Conservation (phyloP, 345 rosid genomes). For the Lagerstroemia speciosa region DNA sequence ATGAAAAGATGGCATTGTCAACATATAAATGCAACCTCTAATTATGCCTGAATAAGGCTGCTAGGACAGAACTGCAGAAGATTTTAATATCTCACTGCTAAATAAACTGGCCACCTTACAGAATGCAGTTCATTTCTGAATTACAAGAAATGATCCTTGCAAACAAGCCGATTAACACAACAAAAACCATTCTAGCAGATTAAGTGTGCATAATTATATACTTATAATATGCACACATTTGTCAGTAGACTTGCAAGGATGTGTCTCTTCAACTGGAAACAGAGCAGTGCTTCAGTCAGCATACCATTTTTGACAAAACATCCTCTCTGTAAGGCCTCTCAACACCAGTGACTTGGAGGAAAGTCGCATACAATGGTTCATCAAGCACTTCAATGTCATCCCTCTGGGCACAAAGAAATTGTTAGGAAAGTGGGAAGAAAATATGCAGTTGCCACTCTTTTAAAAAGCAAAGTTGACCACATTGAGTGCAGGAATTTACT, state of each 20-base stretch:
- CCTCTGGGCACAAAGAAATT: slow-evolving; percentile 32
- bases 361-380: slow-evolving; percentile 61
- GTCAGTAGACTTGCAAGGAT: neutral
- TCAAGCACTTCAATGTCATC: slow-evolving; percentile 70
- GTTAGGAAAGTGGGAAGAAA: neutral
- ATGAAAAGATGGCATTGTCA: neutral
- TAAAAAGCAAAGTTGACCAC: too few species aligned
- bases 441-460: too few species aligned
- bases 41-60: neutral
- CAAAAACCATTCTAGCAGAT: neutral
- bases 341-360: slow-evolving; percentile 39
- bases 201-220: neutral
- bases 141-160: too few species aligned
- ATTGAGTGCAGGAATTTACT: too few species aligned
- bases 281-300: slow-evolving; percentile 5
- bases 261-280: neutral
- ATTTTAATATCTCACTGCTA: neutral
- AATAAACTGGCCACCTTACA: neutral
- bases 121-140: neutral
- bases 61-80: neutral
- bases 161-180: too few species aligned
- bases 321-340: slow-evolving; percentile 63
- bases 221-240: neutral
- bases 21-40: neutral
- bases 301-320: slow-evolving; percentile 53